Base-by-base conservation (phyloP, 331 rosid genomes). In the Ulmus americana region DNA sequence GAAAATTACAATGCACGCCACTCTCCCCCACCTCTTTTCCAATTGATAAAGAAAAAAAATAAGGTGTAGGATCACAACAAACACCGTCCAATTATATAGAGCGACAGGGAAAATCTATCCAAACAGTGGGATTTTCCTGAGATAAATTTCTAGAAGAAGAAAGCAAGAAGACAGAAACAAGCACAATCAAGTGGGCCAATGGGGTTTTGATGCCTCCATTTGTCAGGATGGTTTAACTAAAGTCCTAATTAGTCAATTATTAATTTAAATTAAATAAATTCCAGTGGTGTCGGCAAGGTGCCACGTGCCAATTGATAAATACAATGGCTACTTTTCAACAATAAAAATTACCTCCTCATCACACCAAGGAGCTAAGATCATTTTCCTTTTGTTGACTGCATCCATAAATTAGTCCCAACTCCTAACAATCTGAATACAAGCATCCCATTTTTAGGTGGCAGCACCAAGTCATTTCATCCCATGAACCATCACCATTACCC, bases 301-400 rank as follows among this genome's bases (percentile, higher is more conserved):
- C 39, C 79, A 54, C 48, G 51, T 58, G 73, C 2, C 16, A 6
- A 13, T 20, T 6, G n/a, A 20, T 11, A 12, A 5, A 10, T 15
- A 14, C 65, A 79, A 86, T 85, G 86, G 88, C 80, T 81, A 76
- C 71, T 62, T 59, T 54, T 6, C 8, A 20, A 20, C 22, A 20
- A 20, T 20, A 20, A 20, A 20, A 20, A 20, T 20, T 20, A 20
- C 22, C 22, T 20, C 22, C 22, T 20, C 22, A 20, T 20, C 22
- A 20, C 22, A 20, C 22, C 22, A 20, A 20, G 22, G 22, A 20
- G 22, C 22, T 20, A 20, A 20, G 22, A 20, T 20, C 22, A 20
- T 20, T 20, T 20, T 20, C 22, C 22, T 20, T 20, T 20, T 20
- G 22, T 20, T 20, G 22, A 1, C 22, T 20, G 22, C 22, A 20